Evolutionary conservation across 306 rosid species (phyloP), one percentile per base, ranked within the genome.

Genomic region (Vigna angularis): DNA sequence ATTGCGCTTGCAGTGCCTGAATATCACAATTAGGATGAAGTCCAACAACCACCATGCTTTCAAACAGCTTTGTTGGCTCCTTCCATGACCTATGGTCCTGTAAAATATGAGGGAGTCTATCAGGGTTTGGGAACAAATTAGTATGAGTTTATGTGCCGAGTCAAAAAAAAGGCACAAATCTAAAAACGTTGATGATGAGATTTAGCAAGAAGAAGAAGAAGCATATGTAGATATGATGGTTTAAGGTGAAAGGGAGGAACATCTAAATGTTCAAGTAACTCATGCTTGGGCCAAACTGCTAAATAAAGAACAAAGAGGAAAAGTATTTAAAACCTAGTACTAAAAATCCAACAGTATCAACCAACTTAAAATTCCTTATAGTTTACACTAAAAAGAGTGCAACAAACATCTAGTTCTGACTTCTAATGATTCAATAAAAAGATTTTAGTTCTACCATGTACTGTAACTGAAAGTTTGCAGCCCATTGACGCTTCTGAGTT

Each of bases 401-500:
- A 53, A 74, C 42, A 64, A 75, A 65, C 71, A 52, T 47, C 38
- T 59, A 38, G 20, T 45, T 51, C 50, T 22, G 11, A 38, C 32
- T 32, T 51, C 50, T 32, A 7, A 58, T 47, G 56, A 64, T 24
- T 51, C 51, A 59, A 71, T 49, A 48, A 48, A 7, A 56, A 76
- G 16, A 67, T 3, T 63, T 55, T 55, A 20, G 61, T 55, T 55
- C 55, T 83, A 86, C 89, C 86, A 63, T 61, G 83, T 93, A 80
- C 79, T 93, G 97, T 79, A 93, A 81, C 86, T 93, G 98, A 88
- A 90, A 88, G 86, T 79, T 91, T 17, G 89, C 81, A 73, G 91
- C 96, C 99, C 99, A 96, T 84, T 91, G 99, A 36, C 99, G 97
- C 89, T 96, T 96, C 85, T 82, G 98, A 72, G 93, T 90, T 32